A percentile compares a stretch with the other conserved stretches of the same genome.
Evolutionary conservation across 371 early-diverging fungal genomes (phyloP).

Genomic region (Dichotomocladium elegans): DNA sequence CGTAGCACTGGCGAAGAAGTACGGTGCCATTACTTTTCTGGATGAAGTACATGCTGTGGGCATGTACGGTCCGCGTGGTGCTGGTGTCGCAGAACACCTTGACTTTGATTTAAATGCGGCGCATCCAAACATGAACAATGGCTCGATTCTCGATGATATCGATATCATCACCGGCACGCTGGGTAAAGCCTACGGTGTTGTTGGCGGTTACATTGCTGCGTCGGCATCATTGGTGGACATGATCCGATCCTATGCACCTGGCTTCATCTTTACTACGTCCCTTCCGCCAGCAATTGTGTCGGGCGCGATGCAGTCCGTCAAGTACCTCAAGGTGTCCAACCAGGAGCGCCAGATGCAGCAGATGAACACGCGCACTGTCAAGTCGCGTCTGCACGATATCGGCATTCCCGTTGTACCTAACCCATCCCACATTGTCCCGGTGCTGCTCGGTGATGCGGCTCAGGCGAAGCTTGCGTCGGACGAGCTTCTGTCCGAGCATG

Average conservation of each 20-base stretch:
- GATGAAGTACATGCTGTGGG: slow-evolving; percentile 99
- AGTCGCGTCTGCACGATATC: slow-evolving; percentile 70
- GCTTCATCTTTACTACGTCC: slow-evolving; percentile 98
- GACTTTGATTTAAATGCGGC: slow-evolving; percentile 70
- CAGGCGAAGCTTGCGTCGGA: slow-evolving; percentile 90
- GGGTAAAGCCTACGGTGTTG: slow-evolving; percentile 97
- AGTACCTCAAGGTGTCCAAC: slow-evolving; percentile 80
- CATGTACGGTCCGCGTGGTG: slow-evolving; percentile 96
- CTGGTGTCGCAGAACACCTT: slow-evolving; percentile 96
- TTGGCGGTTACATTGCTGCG: slow-evolving; percentile 97
- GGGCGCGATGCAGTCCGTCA: slow-evolving; percentile 89
- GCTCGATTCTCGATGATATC: slow-evolving; percentile 80
- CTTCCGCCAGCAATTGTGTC: slow-evolving; percentile 92
- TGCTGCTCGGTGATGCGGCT: slow-evolving; percentile 95
- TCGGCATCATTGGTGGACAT: slow-evolving; percentile 89
- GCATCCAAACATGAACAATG: slow-evolving; percentile 50
- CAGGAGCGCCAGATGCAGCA: slow-evolving; percentile 90
- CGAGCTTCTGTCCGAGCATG: slow-evolving; percentile 80
- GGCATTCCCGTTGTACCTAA: slow-evolving; percentile 97
- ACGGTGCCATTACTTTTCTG: slow-evolving; percentile 96
- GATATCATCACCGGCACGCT: slow-evolving; percentile 98
- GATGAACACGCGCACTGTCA: slow-evolving; percentile 82
- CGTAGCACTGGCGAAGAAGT: slow-evolving; percentile 89
- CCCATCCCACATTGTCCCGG: slow-evolving; percentile 98
- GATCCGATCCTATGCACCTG: slow-evolving; percentile 97